These are phyloP conservation scores for Cytospora chrysosperma DNA, from an alignment of 2,329 filamentous ascomycete species.

Conservation along the genomic window DNA sequence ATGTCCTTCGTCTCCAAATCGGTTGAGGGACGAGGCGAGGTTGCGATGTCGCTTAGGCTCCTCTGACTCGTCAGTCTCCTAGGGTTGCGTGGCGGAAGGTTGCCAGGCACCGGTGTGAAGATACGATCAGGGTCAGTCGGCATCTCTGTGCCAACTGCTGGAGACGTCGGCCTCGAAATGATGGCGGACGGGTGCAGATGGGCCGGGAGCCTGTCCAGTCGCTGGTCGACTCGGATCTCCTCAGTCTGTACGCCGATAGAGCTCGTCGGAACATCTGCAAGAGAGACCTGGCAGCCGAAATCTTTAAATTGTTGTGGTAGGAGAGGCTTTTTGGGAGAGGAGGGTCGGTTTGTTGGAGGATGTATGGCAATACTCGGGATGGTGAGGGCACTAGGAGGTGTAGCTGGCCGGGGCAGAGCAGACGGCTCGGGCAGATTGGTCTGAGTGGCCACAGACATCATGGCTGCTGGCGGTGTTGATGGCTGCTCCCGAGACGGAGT, in stretches of 20 bases:
- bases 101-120: conserved; percentile 53
- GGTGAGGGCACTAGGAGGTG: conserved; percentile 43
- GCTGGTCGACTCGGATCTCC: conserved; percentile 79
- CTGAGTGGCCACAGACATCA: conserved; percentile 61
- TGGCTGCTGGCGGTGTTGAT: conserved; percentile 38
- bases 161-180: conserved; percentile 58
- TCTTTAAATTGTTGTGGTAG: conserved; percentile 83
- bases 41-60: conserved; percentile 49
- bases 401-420: conserved; percentile 30
- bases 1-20: conserved; percentile 55
- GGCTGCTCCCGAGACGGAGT: conserved; percentile 44
- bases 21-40: conserved; percentile 44
- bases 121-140: conserved; percentile 37
- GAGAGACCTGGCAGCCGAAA: conserved; percentile 74
- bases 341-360: conserved; percentile 80
- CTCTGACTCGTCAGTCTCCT: conserved; percentile 50
- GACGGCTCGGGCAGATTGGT: conserved; percentile 50
- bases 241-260: conserved; percentile 76
- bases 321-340: conserved; percentile 70
- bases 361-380: conserved; percentile 91
- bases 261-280: conserved; percentile 50
- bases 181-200: conserved; percentile 80
- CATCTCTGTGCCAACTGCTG: conserved; percentile 34
- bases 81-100: conserved; percentile 60
- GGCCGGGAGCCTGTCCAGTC: conserved; percentile 70